Conservation (phyloP, 768 basidiomycete genomes). For the Arthromyces matolae region DNA sequence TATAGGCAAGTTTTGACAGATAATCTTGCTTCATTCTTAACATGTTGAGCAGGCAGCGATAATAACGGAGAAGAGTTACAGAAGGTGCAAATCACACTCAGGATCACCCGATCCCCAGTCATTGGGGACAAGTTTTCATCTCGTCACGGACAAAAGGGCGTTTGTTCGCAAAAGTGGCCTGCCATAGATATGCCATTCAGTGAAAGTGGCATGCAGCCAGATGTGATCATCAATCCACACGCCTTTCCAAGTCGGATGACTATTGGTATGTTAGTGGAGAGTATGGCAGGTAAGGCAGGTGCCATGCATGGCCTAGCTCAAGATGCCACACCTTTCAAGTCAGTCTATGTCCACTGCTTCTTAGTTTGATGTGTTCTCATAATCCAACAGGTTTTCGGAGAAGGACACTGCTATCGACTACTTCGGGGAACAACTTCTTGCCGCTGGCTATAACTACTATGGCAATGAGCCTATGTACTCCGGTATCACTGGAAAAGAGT, state of each 20-base stretch:
- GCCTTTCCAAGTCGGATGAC: slow-evolving; percentile 99
- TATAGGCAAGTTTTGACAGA: slow-evolving; percentile 54
- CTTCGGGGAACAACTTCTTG: slow-evolving; percentile 91
- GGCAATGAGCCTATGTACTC: slow-evolving; percentile 99
- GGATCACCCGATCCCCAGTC: slow-evolving; percentile 91
- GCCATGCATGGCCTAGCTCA: slow-evolving; percentile 98
- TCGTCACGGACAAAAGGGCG: slow-evolving; percentile 98
- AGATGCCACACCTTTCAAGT: slow-evolving; percentile 98
- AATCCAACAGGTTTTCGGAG: slow-evolving; percentile 74
- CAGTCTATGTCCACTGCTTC: slow-evolving; percentile 25
- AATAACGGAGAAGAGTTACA: slow-evolving; percentile 84
- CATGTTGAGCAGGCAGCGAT: slow-evolving; percentile 61
- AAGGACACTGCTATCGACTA: slow-evolving; percentile 96
- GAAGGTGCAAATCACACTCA: slow-evolving; percentile 89
- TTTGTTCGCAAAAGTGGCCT: slow-evolving; percentile 99
- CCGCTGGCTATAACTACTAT: slow-evolving; percentile 97
- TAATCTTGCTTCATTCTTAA: slow-evolving; percentile 1
- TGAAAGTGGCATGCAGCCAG: slow-evolving; percentile 98
- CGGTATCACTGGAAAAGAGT: slow-evolving; percentile 97
- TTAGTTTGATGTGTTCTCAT: slow-evolving; percentile 12
- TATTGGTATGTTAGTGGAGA: slow-evolving; percentile 99
- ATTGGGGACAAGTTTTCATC: slow-evolving; percentile 99
- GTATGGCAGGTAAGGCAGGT: slow-evolving; percentile 98
- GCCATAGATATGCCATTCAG: slow-evolving; percentile 98
- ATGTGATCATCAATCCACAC: slow-evolving; percentile 99